Conservation (phyloP, 2,329 filamentous ascomycete genomes). For the Geosmithia putterillii region DNA sequence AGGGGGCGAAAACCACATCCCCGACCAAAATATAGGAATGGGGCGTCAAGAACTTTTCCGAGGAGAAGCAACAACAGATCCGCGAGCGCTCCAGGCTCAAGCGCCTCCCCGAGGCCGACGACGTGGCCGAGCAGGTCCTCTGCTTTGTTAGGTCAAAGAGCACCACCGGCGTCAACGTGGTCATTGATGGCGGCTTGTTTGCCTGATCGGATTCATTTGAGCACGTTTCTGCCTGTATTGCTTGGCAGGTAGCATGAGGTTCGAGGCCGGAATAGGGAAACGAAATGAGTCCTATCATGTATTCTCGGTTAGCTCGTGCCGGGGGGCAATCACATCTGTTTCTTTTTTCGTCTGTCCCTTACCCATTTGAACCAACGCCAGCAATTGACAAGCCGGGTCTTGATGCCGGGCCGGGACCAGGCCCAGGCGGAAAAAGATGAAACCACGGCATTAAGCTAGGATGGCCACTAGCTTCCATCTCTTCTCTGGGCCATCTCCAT, state of each 20-base stretch:
- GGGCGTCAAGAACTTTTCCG: slow-evolving; percentile 42
- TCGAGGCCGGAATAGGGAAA: no score
- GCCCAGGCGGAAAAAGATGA: no score
- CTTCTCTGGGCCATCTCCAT: no score
- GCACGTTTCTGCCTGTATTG: background rate
- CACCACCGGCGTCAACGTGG: slow-evolving; percentile 37
- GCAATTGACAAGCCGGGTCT: no score
- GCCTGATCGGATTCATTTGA: background rate
- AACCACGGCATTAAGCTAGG: no score
- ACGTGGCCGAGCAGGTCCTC: slow-evolving; percentile 40
- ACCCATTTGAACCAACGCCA: no score
- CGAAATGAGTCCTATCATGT: no score
- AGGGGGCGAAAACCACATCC: background rate
- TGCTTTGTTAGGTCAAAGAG: slow-evolving; percentile 33
- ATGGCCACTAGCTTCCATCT: no score
- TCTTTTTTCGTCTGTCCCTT: no score
- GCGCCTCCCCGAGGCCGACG: slow-evolving; percentile 37
- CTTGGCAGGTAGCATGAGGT: background rate
- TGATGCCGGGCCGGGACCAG: no score
- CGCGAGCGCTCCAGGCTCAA: slow-evolving; percentile 48
- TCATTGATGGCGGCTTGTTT: slow-evolving; percentile 26
- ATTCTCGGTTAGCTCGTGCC: no score
- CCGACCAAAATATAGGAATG: slow-evolving; percentile 35
- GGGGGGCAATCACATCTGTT: no score
- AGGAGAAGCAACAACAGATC: slow-evolving; percentile 41